These are phyloP conservation scores for Vigna radiata DNA, from an alignment of 306 rosid genomes.

Conservation along the genomic window DNA sequence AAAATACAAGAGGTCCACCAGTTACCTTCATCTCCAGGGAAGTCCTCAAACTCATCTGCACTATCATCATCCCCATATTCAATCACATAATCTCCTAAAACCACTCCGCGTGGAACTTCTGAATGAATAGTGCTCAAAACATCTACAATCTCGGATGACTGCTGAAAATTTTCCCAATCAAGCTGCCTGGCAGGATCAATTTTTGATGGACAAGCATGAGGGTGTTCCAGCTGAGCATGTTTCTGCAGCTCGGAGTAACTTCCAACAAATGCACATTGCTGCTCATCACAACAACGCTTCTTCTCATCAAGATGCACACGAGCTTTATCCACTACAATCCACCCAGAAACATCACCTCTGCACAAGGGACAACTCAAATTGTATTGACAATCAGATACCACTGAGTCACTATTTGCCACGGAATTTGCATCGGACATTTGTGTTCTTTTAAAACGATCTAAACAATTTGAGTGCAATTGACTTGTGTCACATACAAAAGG, in stretches of 20 bases:
- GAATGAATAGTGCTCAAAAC: slow-evolving; percentile 89
- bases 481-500: slow-evolving; percentile 81
- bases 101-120: slow-evolving; percentile 78
- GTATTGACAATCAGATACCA: slow-evolving; percentile 53
- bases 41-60: slow-evolving; percentile 82
- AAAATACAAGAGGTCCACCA: slow-evolving; percentile 95
- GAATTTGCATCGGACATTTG: slow-evolving; percentile 48
- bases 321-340: slow-evolving; percentile 69
- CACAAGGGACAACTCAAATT: slow-evolving; percentile 81
- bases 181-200: slow-evolving; percentile 87
- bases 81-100: slow-evolving; percentile 87
- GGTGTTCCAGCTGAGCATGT: slow-evolving; percentile 79
- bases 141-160: slow-evolving; percentile 83
- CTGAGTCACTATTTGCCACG: slow-evolving; percentile 45
- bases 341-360: slow-evolving; percentile 81
- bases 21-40: slow-evolving; percentile 78
- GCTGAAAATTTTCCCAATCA: slow-evolving; percentile 94
- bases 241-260: slow-evolving; percentile 68
- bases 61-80: slow-evolving; percentile 84
- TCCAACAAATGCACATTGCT: slow-evolving; percentile 67
- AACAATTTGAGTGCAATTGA: slow-evolving; percentile 81
- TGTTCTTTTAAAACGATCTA: slow-evolving; percentile 81
- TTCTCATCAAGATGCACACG: slow-evolving; percentile 70
- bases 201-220: slow-evolving; percentile 80
- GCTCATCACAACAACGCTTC: slow-evolving; percentile 78